Evolutionary conservation across 2,329 filamentous ascomycete species (phyloP), one percentile per base, ranked within the genome.

Genomic region (Aspergillus phoenicis): DNA sequence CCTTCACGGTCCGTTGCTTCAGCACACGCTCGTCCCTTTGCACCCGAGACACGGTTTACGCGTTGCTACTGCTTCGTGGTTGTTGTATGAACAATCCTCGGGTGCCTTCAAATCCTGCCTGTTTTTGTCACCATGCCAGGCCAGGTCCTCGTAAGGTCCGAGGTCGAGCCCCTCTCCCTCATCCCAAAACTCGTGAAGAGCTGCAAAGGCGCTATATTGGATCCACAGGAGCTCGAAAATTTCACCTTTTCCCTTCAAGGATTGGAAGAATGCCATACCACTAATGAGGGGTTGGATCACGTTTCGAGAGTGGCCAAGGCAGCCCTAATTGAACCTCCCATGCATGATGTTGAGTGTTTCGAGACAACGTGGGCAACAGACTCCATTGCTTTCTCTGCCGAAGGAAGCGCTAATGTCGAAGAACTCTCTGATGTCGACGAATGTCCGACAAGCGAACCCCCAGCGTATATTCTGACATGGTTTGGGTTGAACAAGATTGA

Each of bases 401-500:
- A 36, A 36, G 33, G 5, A 5, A 36, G 11, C 33, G 33, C 11
- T 2, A 11, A 36, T 17, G 33, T 8, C 13, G 26, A 30, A 22
- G 38, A 30, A 49, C 11, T 28, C 17, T 20, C n/a, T 47, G 39
- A 43, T 45, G 20, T 24, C 22, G 17, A 26, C 2, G 30, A 17
- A 20, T 13, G 11, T 8, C 30, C 5, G n/a, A 26, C 47, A 26
- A 39, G 47, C 26, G 53, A 62, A 6, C 52, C 51, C 22, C 52
- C 59, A 17, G 56, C 60, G 6, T 64, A 60, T 45, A 52, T 59
- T 20, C 59, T 69, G 41, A 62, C 54, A 13, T 72, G 75, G 45
- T 71, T 71, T 6, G 53, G 53, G 7, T 75, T 71, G 71, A 64
- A 67, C 8, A 63, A 73, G 13, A 58, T 75, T 8, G 74, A 76